Evolutionary conservation across 192 early-diverging fungal species (phyloP), one percentile per base, ranked within the genome.

Genomic region (Entomortierella parvispora): DNA sequence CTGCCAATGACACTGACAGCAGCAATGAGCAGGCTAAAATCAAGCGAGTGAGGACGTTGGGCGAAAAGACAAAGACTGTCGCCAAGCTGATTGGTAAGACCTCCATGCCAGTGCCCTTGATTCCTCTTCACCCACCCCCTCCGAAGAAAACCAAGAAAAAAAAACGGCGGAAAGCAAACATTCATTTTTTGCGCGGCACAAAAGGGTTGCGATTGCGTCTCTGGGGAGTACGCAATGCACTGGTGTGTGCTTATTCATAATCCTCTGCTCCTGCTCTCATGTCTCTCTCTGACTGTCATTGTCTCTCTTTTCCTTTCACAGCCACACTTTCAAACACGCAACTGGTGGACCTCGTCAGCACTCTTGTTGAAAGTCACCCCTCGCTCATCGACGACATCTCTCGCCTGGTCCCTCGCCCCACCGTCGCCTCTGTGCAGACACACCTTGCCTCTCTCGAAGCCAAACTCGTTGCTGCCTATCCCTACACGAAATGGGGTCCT

Each of bases 401-500:
- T 56, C 76, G 87, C 18, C 87, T 94, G 46, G 84, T 97, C 33
- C 95, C 96, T 22, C 87, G 87, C 51, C 97, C 97, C 33, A 95
- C 96, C 25, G 86, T 98, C 40, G 81, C 81, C 31, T 93, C 94
- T 18, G 93, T 90, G 0, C 81, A 86, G 46, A 71, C 79, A 37
- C 84, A 90, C 29, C 85, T 99, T 20, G 72, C 68, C 58, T 82
- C 84, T 8, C 82, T 93, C 20, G 89, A 95, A 65, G 90, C 90
- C 65, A 83, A 86, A 32, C 77, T 98, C 51, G 79, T 85, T 55
- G 90, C 89, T 3, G 86, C 90, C 4, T 97, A 96, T 78, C 96
- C 96, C 0, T 99, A 97, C 84, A 92, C 87, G 58, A 90, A 92
- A 67, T 85, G 85, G 46, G 96, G 96, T 17, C 87, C 88, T 22